Evolutionary conservation across 108 stramenopile species (phyloP), one percentile per base, ranked within the genome.

Genomic region (Parietichytrium sp.): DNA sequence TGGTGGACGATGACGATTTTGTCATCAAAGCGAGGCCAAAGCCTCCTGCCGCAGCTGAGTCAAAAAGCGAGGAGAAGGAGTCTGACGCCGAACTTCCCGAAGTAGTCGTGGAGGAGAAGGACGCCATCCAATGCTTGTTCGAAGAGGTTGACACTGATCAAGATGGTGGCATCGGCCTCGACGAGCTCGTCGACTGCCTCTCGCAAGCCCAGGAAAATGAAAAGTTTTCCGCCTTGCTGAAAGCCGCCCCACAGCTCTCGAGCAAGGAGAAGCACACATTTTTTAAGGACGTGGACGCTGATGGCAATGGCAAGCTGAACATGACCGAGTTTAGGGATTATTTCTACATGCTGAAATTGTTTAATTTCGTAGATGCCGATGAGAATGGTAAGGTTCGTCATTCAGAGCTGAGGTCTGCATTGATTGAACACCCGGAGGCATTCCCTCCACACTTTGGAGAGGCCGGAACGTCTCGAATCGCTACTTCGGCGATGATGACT

Each of bases 271-370:
- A 45, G 61, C 61, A 72, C 20, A 42, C 36, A n/a, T 47, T 6
- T 38, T 33, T 72, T 25, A 72, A 72, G 61, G 25, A 72, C 33
- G 20, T 72, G 10, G 61, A 72, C 2, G 20, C 36, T 33, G 61
- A 72, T 2, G 42, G 42, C n/a, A 42, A 72, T 25, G 61, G 61
- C 23, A 33, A 1, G 42, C 20, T 72, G 38, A 45, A 33, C 6
- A n/a, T 72, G 15, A 15, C 36, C 20, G 61, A 72, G 33, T 72
- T 72, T 45, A 27, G 13, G 23, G 61, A 72, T 42, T 72, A 72
- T 42, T 72, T 72, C 45, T 72, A 72, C 1, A 42, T 42, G 6
- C 36, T 72, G 61, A 72, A 72, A 3, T 42, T 72, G 23, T 72
- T 72, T 72, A 25, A 33, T 6, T 42, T 72, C 20, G 61, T 72